These are phyloP conservation scores for Sclerotinia subarctica DNA, from an alignment of 2,329 filamentous ascomycete genomes.

Conservation along the genomic window DNA sequence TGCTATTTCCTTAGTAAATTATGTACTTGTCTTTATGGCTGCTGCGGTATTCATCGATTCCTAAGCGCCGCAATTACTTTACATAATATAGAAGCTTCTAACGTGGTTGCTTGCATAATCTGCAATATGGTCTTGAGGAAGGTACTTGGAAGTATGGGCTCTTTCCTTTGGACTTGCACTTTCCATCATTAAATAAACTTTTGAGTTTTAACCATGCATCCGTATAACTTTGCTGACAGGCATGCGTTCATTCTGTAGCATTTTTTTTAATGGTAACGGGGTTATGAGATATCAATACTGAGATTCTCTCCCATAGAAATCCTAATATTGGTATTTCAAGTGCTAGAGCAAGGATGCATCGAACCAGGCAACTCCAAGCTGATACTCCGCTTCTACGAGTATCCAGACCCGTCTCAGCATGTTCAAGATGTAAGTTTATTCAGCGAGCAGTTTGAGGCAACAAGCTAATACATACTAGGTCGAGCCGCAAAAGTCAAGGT, in stretches of 20 bases:
- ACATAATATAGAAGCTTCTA: neutral
- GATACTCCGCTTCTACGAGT: constrained; percentile 62
- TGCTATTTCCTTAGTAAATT: neutral
- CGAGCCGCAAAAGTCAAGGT: constrained; percentile 92
- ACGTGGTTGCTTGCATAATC: constrained; percentile 10
- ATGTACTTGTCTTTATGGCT: neutral
- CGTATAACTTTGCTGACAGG: constrained; percentile 8
- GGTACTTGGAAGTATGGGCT: neutral
- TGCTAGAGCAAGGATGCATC: constrained; percentile 26
- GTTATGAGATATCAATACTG: neutral
- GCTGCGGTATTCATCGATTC: neutral
- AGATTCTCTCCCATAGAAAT: neutral
- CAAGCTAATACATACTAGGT: constrained; percentile 43
- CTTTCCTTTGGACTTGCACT: neutral
- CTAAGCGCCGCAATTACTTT: neutral
- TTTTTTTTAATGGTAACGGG: neutral
- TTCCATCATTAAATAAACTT: neutral
- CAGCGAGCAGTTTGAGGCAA: neutral
- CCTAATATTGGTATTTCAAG: neutral
- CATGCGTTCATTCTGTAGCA: neutral
- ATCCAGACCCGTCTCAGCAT: constrained; percentile 75
- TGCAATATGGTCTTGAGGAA: neutral
- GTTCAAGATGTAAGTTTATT: constrained; percentile 62
- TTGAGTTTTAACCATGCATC: neutral
- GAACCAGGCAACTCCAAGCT: constrained; percentile 29